Conservation (phyloP, 2,329 filamentous ascomycete genomes). For the Microdochium bolleyi region DNA sequence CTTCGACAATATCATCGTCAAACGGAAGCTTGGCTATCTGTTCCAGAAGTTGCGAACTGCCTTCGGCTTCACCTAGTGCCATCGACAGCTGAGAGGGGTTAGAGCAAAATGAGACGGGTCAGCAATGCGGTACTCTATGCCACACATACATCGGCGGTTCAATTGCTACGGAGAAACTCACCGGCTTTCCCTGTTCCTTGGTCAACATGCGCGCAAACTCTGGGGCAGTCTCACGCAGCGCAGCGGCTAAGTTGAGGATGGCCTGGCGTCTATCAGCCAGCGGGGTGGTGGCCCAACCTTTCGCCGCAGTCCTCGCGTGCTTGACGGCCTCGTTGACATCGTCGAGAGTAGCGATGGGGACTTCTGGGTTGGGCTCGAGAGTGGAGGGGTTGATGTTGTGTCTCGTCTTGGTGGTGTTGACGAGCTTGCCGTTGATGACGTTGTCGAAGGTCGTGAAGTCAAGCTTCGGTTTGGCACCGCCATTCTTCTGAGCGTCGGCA, state of each 20-base stretch:
- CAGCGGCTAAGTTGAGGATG: conserved; percentile 15
- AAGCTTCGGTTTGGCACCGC: not conserved
- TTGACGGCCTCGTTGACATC: conserved; percentile 30
- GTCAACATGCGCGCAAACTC: conserved; percentile 14
- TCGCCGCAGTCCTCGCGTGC: conserved; percentile 25
- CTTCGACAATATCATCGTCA: conserved; percentile 28
- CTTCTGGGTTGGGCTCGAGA: conserved; percentile 20
- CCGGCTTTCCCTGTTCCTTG: conserved; percentile 21
- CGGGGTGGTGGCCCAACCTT: conserved; percentile 22
- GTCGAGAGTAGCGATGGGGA: conserved; percentile 27
- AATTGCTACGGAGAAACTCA: no score
- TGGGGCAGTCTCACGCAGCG: conserved; percentile 8
- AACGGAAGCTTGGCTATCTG: conserved; percentile 21
- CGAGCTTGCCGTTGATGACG: conserved; percentile 13
- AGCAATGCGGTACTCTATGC: not conserved
- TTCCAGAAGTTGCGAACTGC: conserved; percentile 16
- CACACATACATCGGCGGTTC: not conserved
- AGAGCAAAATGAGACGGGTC: not conserved
- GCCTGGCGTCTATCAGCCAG: conserved; percentile 13
- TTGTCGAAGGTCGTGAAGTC: conserved; percentile 10
- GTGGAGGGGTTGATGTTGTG: conserved; percentile 22
- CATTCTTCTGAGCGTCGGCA: not conserved
- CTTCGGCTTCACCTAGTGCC: conserved; percentile 14
- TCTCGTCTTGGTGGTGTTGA: conserved; percentile 8
- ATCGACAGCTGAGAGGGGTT: not conserved